phyloP scores from a whole-genome alignment of 805 yeast genomes.

The Kluyveromyces dobzhanskii region DNA sequence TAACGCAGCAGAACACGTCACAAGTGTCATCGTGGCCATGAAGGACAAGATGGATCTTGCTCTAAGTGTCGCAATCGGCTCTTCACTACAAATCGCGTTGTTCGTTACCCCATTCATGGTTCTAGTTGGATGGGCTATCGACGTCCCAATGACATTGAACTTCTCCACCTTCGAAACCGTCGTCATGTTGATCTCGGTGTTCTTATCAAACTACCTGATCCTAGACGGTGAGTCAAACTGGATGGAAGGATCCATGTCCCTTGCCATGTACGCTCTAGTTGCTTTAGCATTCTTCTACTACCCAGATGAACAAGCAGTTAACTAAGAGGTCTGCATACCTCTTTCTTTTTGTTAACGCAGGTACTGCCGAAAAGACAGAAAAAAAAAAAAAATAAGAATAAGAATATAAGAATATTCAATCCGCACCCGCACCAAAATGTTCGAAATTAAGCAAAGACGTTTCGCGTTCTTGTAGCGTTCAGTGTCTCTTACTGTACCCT shows the following conservation, averaged over 20 bases:
- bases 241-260: conserved; percentile 91
- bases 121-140: conserved; percentile 83
- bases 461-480: too few relatives aligned
- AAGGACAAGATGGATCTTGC: conserved; percentile 97
- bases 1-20: conserved; percentile 97
- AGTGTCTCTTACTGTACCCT: too few relatives aligned
- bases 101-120: conserved; percentile 96
- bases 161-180: conserved; percentile 93
- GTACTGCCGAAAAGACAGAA: too few relatives aligned
- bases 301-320: conserved; percentile 44
- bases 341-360: too few relatives aligned
- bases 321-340: neutral
- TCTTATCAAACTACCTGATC: conserved; percentile 77
- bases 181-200: conserved; percentile 80
- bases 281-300: conserved; percentile 86
- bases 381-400: too few relatives aligned
- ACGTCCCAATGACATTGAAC: conserved; percentile 85
- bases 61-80: conserved; percentile 93
- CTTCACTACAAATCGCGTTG: conserved; percentile 89
- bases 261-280: conserved; percentile 77
- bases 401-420: too few relatives aligned
- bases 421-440: too few relatives aligned
- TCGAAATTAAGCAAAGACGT: too few relatives aligned
- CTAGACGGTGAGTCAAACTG: conserved; percentile 94
- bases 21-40: conserved; percentile 90